Base-by-base conservation (phyloP, 345 rosid genomes). In the Gossypium thurberi region DNA sequence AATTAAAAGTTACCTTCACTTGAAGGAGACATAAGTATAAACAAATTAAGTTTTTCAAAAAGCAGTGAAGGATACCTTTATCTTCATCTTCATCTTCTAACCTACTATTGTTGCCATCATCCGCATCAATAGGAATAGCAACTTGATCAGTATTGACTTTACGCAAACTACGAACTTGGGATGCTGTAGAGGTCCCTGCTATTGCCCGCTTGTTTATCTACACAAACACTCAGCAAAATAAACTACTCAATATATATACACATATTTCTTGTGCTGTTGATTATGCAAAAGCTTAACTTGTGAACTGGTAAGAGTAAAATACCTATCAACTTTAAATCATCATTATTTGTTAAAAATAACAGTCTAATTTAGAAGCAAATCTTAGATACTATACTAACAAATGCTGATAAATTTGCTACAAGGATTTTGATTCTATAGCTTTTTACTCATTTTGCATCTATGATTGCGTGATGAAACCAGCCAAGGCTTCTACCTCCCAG, bases 11-110 rank as follows among this genome's bases (percentile, higher is more conserved):
- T 37, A 64, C 44, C 47, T 59, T 43, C 12, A 55, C 69, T 51
- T 21, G 40, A 74, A 51, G 52, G 15, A 56, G 51, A 15, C 51
- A 59, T 53, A 20, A 43, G 42, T 11, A 71, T 10, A 10, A 47
- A 33, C 47, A 46, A 25, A 47, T 2, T 8, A 55, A 18, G 1
- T 33, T 12, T 57, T n/a, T 18, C 18, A 42, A 14, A 42, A 11
- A 23, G 7, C 15, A 40, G 17, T 18, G 40, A 2, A 48, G 20
- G 50, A 74, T 84, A 92, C 97, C 96, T 92, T 95, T 95, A 75
- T 95, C 94, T 40, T 95, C 99, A 26, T 94, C 97, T 60, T 89
- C 91, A 74, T 87, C 98, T 79, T 95, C 96, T 85, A 95, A 73
- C 69, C 85, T 82, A 68, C 76, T 78, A 61, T 65, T 69, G 77